Base-by-base conservation (phyloP, 2,329 filamentous ascomycete genomes). In the Teratosphaeria gauchensis region DNA sequence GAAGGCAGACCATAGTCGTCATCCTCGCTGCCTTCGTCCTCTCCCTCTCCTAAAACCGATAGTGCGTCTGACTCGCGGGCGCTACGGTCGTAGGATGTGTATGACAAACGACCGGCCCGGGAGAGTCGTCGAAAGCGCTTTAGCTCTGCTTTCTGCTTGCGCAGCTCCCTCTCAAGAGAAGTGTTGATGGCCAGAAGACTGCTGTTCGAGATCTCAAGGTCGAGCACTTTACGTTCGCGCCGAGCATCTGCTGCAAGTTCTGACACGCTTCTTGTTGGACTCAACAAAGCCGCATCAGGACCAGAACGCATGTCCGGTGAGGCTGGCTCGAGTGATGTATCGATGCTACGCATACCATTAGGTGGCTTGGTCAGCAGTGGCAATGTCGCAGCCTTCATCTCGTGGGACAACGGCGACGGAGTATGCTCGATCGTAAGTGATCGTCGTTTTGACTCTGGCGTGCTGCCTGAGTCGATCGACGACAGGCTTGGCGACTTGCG, bases 191-290 rank as follows among this genome's bases (percentile, higher is more conserved):
- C 94, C 58, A 96, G 83, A 2, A 99, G 81, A 1, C 92, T 96
- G 1, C 90, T 94, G 69, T 99, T 99, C 58, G 89, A 96, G 63
- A 99, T 99, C 71, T 99, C 90, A 5, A 99, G 78, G 71, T 99
- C 94, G 65, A 97, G 83, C 0, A 99, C 92, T 76, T 97, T 99
- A 61, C 94, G 84, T 73, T 97, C 94, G 38, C 90, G 84, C 32
- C 94, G 84, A 14, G 94, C 94, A 70, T 90, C 94, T n/a, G 88
- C 83, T 11, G 94, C 90, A 6, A 90, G 79, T 61, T 95, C 91
- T 62, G 84, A 88, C 61, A 88, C 77, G 7, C 84, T 80, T 58
- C 67, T 76, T 60, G 62, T 72, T 58, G 59, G 74, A 65, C 58
- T 76, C 57, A 62, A 70, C 57, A 62, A 70, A 66, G 65, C 68